Conservation (phyloP, 1,284 basidiomycete genomes). For the Ganoderma sp. region DNA sequence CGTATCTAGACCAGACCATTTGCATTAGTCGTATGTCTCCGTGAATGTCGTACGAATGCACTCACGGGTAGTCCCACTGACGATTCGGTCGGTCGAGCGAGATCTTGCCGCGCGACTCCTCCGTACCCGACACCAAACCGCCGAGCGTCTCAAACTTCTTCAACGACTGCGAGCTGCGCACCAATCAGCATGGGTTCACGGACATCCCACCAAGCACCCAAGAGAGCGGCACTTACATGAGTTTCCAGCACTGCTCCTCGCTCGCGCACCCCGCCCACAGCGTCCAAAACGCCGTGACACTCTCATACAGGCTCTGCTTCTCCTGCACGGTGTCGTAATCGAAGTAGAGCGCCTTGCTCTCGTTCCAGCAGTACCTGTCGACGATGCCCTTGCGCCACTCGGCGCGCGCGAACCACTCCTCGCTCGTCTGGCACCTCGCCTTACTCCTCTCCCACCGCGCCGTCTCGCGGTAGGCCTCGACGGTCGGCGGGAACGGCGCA, state of each 20-base stretch:
- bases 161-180: slow-evolving; percentile 75
- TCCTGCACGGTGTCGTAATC: slow-evolving; percentile 94
- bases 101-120: slow-evolving; percentile 94
- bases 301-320: slow-evolving; percentile 94
- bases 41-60: slow-evolving; percentile 32
- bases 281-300: slow-evolving; percentile 94
- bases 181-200: slow-evolving; percentile 11
- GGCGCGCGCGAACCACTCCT: slow-evolving; percentile 92
- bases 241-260: slow-evolving; percentile 91
- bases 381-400: slow-evolving; percentile 83
- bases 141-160: slow-evolving; percentile 97
- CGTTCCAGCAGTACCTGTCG: slow-evolving; percentile 97
- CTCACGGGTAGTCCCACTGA: slow-evolving; percentile 94
- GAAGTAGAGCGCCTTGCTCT: slow-evolving; percentile 92
- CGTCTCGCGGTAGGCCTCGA: slow-evolving; percentile 72
- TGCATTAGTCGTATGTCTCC: slow-evolving; percentile 30
- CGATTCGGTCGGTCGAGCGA: slow-evolving; percentile 97
- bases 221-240: slow-evolving; percentile 67
- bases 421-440: slow-evolving; percentile 68
- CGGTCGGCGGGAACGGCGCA: slow-evolving; percentile 89
- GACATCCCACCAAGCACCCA: slow-evolving; percentile 6
- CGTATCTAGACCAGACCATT: slow-evolving; percentile 53
- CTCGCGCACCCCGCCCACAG: slow-evolving; percentile 98
- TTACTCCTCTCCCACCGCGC: slow-evolving; percentile 66
- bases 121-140: slow-evolving; percentile 96